Base-by-base conservation (phyloP, 208 protist species). In the Trypanosoma caninum region DNA sequence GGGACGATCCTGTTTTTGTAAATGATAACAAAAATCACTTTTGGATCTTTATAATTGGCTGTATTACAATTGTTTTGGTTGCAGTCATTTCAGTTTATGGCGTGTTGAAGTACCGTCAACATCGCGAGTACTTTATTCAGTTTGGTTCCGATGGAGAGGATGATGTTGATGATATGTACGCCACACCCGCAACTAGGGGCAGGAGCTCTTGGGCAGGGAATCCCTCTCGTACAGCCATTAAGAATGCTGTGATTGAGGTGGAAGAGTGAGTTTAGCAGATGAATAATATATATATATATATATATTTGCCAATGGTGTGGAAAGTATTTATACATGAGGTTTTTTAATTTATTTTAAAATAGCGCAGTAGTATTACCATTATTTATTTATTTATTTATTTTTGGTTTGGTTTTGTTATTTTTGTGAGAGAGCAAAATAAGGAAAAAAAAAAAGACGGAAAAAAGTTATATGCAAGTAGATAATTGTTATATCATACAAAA, bases 151-250 rank as follows among this genome's bases (percentile, higher is more conserved):
- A 84, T 30, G 84, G 89, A 10, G 58, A 46, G 11, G 83, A 90
- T 16, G 83, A 90, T 16, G 70, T 94, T 28, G 84, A 89, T 41
- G 87, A 93, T 68, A 87, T 93, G 82, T 93, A 90, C 61, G 73
- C 68, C 23, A 42, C 41, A 20, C 22, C 23, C 31, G 46, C 5
- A 14, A 37, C 48, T 13, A 14, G 10, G 9, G 47, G 16, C 42
- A 30, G 44, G n/a, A n/a, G n/a, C n/a, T n/a, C n/a, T n/a, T n/a
- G n/a, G n/a, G n/a, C n/a, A 55, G 55, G 22, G 6, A 16, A 9
- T 41, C 1, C 7, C 1, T 0, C n/a, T 23, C 50, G 42, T 27
- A 20, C 20, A 7, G 18, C 22, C 23, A 71, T 82, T 13, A 61
- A 45, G 16, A 65, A 84, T 48, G 69, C 84, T 20, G 69, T 91